These are phyloP conservation scores for Lichtheimia hyalospora DNA, from an alignment of 371 early-diverging fungal genomes.

Conservation along the genomic window DNA sequence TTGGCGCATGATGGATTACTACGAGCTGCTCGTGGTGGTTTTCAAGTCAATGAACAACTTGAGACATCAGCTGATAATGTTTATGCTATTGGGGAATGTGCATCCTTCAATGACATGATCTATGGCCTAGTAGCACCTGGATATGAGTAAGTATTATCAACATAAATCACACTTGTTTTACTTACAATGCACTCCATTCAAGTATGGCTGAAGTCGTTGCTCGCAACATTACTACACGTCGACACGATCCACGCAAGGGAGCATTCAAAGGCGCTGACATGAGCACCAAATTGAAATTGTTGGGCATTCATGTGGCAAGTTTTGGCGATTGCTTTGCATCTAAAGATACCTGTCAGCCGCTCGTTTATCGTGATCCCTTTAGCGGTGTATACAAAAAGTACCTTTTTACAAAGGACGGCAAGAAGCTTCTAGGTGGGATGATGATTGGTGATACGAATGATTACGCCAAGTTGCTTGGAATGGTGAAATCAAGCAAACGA, in stretches of 20 bases:
- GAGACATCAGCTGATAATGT: constrained; percentile 47
- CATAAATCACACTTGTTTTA: neutral
- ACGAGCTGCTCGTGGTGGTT: constrained; percentile 53
- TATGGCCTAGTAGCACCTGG: constrained; percentile 72
- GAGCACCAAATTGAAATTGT: constrained; percentile 69
- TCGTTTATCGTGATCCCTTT: constrained; percentile 63
- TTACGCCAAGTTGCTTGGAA: constrained; percentile 57
- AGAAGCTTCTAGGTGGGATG: constrained; percentile 67
- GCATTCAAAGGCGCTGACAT: constrained; percentile 61
- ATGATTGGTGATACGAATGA: constrained; percentile 69
- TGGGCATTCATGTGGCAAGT: constrained; percentile 70
- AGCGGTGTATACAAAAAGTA: constrained; percentile 62
- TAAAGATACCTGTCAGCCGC: constrained; percentile 28
- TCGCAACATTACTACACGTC: constrained; percentile 43
- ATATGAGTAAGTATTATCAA: constrained; percentile 42
- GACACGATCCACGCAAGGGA: constrained; percentile 15
- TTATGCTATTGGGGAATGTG: constrained; percentile 71
- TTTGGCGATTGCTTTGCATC: constrained; percentile 69
- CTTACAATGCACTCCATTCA: neutral
- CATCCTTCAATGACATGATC: constrained; percentile 40
- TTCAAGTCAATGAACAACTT: constrained; percentile 52
- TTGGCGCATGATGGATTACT: constrained; percentile 40
- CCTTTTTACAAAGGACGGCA: constrained; percentile 64
- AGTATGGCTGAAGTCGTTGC: constrained; percentile 67
- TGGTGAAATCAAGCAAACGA: constrained; percentile 48